Evolutionary conservation across 169 alveolate genomes (phyloP).

Genomic region (Theileria orientalis): DNA sequence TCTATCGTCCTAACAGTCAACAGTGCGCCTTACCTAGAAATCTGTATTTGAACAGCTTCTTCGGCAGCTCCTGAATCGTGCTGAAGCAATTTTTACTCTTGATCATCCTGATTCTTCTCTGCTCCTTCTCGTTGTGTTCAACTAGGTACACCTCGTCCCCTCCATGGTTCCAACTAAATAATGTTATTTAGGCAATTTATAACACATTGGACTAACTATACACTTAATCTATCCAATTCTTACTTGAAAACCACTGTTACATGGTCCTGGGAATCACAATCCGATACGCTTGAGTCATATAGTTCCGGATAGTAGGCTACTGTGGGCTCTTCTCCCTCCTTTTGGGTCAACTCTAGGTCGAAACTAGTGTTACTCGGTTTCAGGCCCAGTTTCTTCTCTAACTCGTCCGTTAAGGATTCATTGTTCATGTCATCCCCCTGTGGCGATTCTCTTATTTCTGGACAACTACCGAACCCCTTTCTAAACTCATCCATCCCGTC

Average conservation of each 20-base stretch:
- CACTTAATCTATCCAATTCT: neutral
- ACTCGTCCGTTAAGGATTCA: too few relatives aligned
- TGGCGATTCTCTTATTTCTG: too few relatives aligned
- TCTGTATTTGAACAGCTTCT: slow-evolving; percentile 21
- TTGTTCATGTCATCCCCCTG: too few relatives aligned
- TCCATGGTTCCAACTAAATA: slow-evolving; percentile 57
- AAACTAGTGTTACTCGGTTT: too few relatives aligned
- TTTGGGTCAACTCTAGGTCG: too few relatives aligned
- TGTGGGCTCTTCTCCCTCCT: too few relatives aligned
- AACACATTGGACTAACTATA: too few relatives aligned
- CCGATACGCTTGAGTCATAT: slow-evolving; percentile 1
- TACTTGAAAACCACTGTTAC: slow-evolving; percentile 33
- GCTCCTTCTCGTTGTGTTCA: slow-evolving; percentile 17
- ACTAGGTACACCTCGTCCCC: slow-evolving; percentile 57
- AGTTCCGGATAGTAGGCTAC: neutral
- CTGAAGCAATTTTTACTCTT: slow-evolving; percentile 51
- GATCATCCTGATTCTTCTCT: slow-evolving; percentile 29
- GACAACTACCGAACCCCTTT: too few relatives aligned
- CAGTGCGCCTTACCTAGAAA: slow-evolving; percentile 3
- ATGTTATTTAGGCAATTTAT: neutral
- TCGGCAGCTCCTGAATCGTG: slow-evolving; percentile 43
- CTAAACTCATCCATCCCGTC: too few relatives aligned
- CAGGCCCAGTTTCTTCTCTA: too few relatives aligned
- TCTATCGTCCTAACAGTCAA: neutral
- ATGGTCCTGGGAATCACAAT: slow-evolving; percentile 1